Evolutionary conservation across 768 basidiomycete genomes (phyloP).

Genomic region (Agrocybe praecox): DNA sequence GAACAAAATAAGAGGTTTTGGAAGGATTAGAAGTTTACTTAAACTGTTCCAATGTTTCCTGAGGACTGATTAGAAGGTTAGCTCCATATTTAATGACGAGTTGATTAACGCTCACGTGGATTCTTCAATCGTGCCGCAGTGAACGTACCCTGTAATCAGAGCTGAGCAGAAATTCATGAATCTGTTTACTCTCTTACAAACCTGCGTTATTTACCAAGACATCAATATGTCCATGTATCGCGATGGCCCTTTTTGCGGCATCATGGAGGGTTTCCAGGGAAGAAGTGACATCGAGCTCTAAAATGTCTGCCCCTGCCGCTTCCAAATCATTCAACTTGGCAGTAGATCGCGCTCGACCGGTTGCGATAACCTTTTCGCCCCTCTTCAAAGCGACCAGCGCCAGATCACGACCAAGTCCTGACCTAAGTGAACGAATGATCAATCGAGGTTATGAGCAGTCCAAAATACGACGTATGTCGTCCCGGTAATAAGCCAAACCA

Average conservation of each 20-base stretch:
- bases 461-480: slow-evolving; percentile 24
- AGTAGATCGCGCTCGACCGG: slow-evolving; percentile 37
- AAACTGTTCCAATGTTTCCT: slow-evolving; percentile 40
- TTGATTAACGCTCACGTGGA: slow-evolving; percentile 23
- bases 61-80: too few species aligned
- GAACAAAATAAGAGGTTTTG: not conserved
- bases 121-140: slow-evolving; percentile 34
- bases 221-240: slow-evolving; percentile 43
- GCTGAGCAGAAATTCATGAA: not conserved
- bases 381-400: slow-evolving; percentile 43
- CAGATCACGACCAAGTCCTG: slow-evolving; percentile 42
- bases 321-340: slow-evolving; percentile 38
- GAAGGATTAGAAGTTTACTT: slow-evolving; percentile 25
- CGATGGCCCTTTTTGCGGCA: slow-evolving; percentile 36
- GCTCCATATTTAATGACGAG: slow-evolving; percentile 7
- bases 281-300: slow-evolving; percentile 39
- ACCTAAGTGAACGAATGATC: slow-evolving; percentile 25
- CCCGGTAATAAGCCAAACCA: slow-evolving; percentile 32
- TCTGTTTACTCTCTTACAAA: not conserved
- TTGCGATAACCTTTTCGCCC: slow-evolving; percentile 52
- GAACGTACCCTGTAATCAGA: slow-evolving; percentile 31
- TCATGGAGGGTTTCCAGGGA: slow-evolving; percentile 34
- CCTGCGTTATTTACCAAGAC: slow-evolving; percentile 52
- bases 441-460: slow-evolving; percentile 17
- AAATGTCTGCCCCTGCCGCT: slow-evolving; percentile 35